Base-by-base conservation (phyloP, 805 yeast species). In the baker's yeast (Saccharomyces cerevisiae) region DNA sequence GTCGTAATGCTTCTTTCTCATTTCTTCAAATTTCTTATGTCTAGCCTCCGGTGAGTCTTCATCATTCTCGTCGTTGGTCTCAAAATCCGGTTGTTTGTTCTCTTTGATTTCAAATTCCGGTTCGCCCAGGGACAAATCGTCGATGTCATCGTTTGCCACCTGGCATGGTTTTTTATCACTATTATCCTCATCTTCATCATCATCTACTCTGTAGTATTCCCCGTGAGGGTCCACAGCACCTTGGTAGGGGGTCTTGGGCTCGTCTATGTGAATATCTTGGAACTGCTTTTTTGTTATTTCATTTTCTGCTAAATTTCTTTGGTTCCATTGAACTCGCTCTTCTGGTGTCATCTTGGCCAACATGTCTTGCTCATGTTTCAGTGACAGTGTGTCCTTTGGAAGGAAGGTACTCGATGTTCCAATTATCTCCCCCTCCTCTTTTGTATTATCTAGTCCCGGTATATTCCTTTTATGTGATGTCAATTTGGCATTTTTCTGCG, bases 171-270 rank as follows among this genome's bases (percentile, higher is more conserved):
- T 17, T 4, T 36, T 36, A 36, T 32, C 41, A 13, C 41, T 32
- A 11, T 50, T 47, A 5, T 52, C 61, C 1, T 61, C 70, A 6
- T 72, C 80, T 3, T 78, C 81, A 36, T 84, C 90, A 48, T 83
- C 82, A 62, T 86, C 92, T 4, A 79, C 81, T 51, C 78, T 77
- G 61, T 89, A 89, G 65, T 87, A 86, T 62, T 90, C 96, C 31
- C 88, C 89, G 52, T 79, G 76, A 0, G 94, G 91, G 63, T 86
- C 84, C 28, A 88, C 85, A 0, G 96, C 95, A 10, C 94, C 95
- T 66, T 88, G 95, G 64, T 86, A 91, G 4, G 97, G 97, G 0
- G 97, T 91, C 74, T 91, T 91, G 24, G 97, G 97, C 68, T 91
- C 97, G 65, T 89, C 96, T 47, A 91, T 89, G 54, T 67, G 70